A percentile compares a stretch with the other conserved stretches of the same genome.
phyloP scores from a whole-genome alignment of 2,329 filamentous ascomycete genomes.

The Penicillium sp. region DNA sequence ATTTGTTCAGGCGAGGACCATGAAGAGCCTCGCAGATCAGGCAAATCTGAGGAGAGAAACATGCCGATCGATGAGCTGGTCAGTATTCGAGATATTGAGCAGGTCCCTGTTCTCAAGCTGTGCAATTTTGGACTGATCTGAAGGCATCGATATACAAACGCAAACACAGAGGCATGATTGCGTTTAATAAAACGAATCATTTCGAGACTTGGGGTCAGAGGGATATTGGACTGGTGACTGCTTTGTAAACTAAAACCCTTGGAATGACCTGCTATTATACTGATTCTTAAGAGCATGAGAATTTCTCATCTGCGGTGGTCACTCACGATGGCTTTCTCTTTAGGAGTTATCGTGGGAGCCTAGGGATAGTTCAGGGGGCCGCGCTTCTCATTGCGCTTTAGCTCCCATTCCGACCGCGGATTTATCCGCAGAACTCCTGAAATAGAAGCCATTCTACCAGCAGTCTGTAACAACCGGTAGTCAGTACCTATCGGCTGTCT shows the following conservation, averaged over 20 bases:
- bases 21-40: background rate
- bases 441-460: background rate
- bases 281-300: background rate
- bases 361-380: constrained; percentile 4
- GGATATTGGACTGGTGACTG: background rate
- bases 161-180: background rate
- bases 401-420: constrained; percentile 9
- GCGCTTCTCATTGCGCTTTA: background rate
- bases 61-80: constrained; percentile 8
- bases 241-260: background rate
- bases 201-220: background rate
- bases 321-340: background rate
- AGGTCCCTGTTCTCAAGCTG: background rate
- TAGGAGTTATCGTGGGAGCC: background rate
- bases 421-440: background rate
- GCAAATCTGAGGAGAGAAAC: background rate
- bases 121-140: background rate
- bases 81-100: background rate
- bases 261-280: background rate
- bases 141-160: background rate
- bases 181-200: background rate
- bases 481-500: background rate
- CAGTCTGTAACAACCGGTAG: background rate
- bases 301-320: background rate
- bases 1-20: background rate